Evolutionary conservation across 1,284 basidiomycete species (phyloP), one percentile per base, ranked within the genome.

Genomic region (Naganishia albida): DNA sequence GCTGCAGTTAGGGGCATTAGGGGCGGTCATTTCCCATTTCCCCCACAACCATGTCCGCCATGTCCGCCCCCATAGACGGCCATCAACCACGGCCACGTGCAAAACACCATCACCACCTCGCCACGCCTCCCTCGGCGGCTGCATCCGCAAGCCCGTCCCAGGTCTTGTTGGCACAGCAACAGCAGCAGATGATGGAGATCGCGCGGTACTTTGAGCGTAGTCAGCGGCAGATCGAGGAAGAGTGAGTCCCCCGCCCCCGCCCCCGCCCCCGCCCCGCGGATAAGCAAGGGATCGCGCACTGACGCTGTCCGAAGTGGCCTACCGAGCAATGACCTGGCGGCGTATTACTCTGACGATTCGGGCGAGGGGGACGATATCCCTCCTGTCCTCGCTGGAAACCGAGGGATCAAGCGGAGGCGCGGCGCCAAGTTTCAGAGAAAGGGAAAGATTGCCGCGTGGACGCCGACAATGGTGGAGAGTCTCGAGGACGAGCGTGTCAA

Each of bases 391-490:
- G 52, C 70, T 69, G 70, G 70, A 52, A 80, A 80, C 63, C 73
- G 73, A 2, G 75, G 75, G 34, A 73, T 73, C 69, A 80, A 80
- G 71, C 73, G 76, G 8, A 66, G 74, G 20, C 67, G 66, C 0
- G 67, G 71, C n/a, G 71, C 75, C 2, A 71, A 75, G 30, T 79
- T 74, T 65, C 72, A 76, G 60, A 73, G 78, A 6, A 69, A 69
- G 16, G 78, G 78, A 46, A 80, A 80, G 69, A 75, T 78, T 51
- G 76, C 71, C 55, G 73, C 77, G 3, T 80, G 78, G 79, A 74
- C 72, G 10, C 77, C 77, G 10, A 67, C 72, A 30, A 78, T 71
- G 64, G 75, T 78, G 43, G 74, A 75, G n/a, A 69, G 68, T 7
- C 68, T 70, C 53, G 57, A 70, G 20, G 68, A 71, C 13, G 62